A percentile compares a stretch with the other conserved stretches of the same genome.
Evolutionary conservation across 371 early-diverging fungal genomes (phyloP).

Genomic region (Batrachochytrium dendrobatidis): DNA sequence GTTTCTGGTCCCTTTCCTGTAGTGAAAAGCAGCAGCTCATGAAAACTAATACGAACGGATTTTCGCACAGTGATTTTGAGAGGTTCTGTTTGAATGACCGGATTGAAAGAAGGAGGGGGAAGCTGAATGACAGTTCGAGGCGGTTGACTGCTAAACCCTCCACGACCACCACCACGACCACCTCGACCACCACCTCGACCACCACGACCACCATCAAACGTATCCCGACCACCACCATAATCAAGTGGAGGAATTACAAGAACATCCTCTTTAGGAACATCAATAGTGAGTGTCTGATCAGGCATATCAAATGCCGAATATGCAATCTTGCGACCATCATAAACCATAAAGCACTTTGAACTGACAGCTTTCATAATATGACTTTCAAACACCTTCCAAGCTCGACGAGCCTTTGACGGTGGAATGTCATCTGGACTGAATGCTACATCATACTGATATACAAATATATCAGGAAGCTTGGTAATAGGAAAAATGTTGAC

Average conservation of each 20-base stretch:
- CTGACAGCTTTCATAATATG: background rate
- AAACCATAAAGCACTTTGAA: conserved; percentile 29
- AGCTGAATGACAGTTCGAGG: background rate
- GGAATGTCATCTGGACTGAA: conserved; percentile 17
- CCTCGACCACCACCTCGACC: conserved; percentile 6
- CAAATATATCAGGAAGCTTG: conserved; percentile 7
- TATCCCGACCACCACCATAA: background rate
- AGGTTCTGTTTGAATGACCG: background rate
- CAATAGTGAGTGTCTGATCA: conserved; percentile 1
- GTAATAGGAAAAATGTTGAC: conserved; percentile 22
- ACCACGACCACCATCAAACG: conserved; percentile 7
- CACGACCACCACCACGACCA: background rate
- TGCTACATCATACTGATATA: conserved; percentile 26
- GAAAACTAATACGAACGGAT: conserved; percentile 21
- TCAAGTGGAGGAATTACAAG: conserved; percentile 4
- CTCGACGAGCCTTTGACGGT: background rate
- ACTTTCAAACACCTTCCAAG: conserved; percentile 8
- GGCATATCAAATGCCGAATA: conserved; percentile 20
- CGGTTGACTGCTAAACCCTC: background rate
- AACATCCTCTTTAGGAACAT: background rate
- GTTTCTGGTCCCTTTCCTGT: conserved; percentile 16
- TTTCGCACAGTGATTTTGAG: conserved; percentile 8
- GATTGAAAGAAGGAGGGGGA: background rate
- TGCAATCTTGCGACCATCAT: conserved; percentile 50
- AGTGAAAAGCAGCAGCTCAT: conserved; percentile 19